A percentile compares a stretch with the other conserved stretches of the same genome.
Evolutionary conservation across 73 alveolate species (phyloP).

Genomic region (Blepharisma japonicum): DNA sequence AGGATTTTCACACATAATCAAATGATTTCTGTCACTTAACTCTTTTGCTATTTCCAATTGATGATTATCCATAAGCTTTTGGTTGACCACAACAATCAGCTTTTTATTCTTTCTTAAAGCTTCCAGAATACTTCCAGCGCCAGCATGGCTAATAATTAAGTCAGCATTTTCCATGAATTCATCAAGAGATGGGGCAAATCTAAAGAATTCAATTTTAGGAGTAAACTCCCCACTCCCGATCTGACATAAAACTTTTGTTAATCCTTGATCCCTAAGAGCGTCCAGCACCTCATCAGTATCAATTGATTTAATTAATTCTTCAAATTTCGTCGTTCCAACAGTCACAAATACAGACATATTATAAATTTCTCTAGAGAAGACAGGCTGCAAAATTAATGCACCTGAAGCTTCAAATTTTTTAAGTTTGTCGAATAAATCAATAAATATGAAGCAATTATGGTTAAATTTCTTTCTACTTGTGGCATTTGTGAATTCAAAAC

Average conservation of each 20-base stretch:
- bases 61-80: slow-evolving; percentile 87
- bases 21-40: slow-evolving; percentile 18
- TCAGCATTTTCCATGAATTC: slow-evolving; percentile 64
- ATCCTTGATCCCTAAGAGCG: slow-evolving; percentile 46
- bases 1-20: not conserved
- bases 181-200: slow-evolving; percentile 27
- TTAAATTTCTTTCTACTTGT: too few species aligned
- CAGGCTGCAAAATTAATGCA: too few species aligned
- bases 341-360: slow-evolving; percentile 57
- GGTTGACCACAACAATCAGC: slow-evolving; percentile 84
- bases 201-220: slow-evolving; percentile 34
- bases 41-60: slow-evolving; percentile 82
- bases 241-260: slow-evolving; percentile 54
- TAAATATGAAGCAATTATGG: too few species aligned
- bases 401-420: too few species aligned
- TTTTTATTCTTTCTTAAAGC: slow-evolving; percentile 68
- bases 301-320: slow-evolving; percentile 63
- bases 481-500: too few species aligned
- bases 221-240: slow-evolving; percentile 65
- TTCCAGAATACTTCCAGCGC: slow-evolving; percentile 90
- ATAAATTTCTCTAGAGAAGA: too few species aligned
- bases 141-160: slow-evolving; percentile 87
- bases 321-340: slow-evolving; percentile 85
- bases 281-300: slow-evolving; percentile 56
- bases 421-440: too few species aligned